These are phyloP conservation scores for Lasiodiplodia sp. DNA, from an alignment of 2,329 filamentous ascomycete genomes.

Conservation along the genomic window DNA sequence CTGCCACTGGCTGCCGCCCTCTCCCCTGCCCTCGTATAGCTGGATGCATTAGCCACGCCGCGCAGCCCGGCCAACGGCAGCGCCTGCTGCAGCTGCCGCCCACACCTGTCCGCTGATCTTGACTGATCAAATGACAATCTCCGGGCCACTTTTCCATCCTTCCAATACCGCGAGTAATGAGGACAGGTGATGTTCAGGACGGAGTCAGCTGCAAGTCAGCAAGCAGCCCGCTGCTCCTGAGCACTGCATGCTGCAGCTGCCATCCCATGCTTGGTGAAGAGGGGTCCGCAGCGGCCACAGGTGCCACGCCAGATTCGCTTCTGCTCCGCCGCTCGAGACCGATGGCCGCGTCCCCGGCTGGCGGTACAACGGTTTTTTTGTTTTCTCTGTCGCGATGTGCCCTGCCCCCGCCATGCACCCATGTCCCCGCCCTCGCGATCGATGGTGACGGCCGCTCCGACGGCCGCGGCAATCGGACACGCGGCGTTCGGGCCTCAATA, in stretches of 20 bases:
- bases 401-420: background rate
- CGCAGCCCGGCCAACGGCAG: background rate
- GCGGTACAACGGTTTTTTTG: background rate
- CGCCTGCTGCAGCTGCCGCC: background rate
- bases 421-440: background rate
- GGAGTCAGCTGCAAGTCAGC: slow-evolving; percentile 1
- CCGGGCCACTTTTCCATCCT: background rate
- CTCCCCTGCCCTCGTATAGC: slow-evolving; percentile 1
- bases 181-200: background rate
- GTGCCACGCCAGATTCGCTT: background rate
- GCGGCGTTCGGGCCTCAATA: background rate
- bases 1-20: background rate
- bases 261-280: background rate
- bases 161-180: slow-evolving; percentile 8
- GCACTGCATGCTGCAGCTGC: slow-evolving; percentile 1
- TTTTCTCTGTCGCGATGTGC: background rate
- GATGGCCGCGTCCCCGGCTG: background rate
- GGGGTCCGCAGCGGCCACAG: background rate
- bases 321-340: too few relatives aligned
- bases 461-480: slow-evolving; percentile 1
- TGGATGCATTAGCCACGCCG: background rate
- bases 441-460: background rate
- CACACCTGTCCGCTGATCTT: background rate
- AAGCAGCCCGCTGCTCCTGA: background rate
- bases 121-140: slow-evolving; percentile 9